Evolutionary conservation across 2,329 filamentous ascomycete species (phyloP).

Genomic region (Epichloe sp.): DNA sequence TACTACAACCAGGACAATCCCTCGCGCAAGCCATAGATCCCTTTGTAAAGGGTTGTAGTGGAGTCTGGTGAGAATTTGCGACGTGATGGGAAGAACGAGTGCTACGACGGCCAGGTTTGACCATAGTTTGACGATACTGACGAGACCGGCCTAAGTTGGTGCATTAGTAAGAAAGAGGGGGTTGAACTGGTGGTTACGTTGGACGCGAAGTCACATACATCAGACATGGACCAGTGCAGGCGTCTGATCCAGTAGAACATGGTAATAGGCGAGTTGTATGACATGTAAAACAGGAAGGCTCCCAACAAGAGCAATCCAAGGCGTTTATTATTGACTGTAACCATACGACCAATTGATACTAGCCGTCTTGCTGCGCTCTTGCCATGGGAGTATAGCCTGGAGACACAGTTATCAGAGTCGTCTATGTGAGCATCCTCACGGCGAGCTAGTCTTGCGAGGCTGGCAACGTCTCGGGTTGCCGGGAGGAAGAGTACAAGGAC

Average conservation of each 20-base stretch:
- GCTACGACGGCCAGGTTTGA: neutral
- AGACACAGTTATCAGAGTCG: no score
- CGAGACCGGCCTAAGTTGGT: neutral
- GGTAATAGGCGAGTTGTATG: neutral
- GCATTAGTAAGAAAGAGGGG: neutral
- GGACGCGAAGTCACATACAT: neutral
- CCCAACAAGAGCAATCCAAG: conserved; percentile 1
- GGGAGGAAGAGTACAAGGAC: conserved; percentile 2
- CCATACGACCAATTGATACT: neutral
- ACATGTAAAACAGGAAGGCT: neutral
- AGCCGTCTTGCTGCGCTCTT: neutral
- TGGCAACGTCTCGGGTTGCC: conserved; percentile 2
- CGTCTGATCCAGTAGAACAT: neutral
- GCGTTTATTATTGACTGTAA: conserved; percentile 1
- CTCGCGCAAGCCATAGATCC: conserved; percentile 4
- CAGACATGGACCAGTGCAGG: neutral
- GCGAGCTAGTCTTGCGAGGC: neutral
- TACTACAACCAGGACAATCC: neutral
- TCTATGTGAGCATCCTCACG: neutral
- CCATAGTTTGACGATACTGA: neutral
- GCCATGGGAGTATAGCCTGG: neutral
- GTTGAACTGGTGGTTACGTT: neutral
- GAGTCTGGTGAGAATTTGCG: neutral
- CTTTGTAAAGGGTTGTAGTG: neutral
- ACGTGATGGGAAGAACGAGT: neutral